Base-by-base conservation (phyloP, 257 asterid genomes). In the Ocimum tenuiflorum region DNA sequence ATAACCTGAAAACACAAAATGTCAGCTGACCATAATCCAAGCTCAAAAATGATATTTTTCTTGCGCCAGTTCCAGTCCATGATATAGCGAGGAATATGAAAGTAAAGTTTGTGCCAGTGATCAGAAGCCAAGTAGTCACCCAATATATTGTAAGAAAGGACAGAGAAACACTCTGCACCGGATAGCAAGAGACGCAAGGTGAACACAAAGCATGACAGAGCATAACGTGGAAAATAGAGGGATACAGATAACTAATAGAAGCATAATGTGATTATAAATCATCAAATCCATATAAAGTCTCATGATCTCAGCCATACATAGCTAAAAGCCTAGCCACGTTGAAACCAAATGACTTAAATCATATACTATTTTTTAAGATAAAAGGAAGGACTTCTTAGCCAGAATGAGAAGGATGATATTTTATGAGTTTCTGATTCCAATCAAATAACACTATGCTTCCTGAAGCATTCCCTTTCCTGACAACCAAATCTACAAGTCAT, bases 21-120 rank as follows among this genome's bases (percentile, higher is more conserved):
- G 79, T 92, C 97, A 74, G 99, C 87, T 65, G 99, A 89, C 99
- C 99, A 92, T 49, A 90, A 85, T 74, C 96, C 95, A 77, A 92
- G 92, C 91, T 92, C 99, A 83, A 91, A 89, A 56, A 68, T 13
- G 70, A 89, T 77, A 71, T 77, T 87, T 77, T 78, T 84, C 81
- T 78, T 92, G 61, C 99, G 96, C 94, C 96, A 82, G 54, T 80
- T 80, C 99, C 99, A 92, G 75, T 86, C 89, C 85, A 92, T 60
- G 69, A 92, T 81, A 75, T 84, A 70, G 42, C 49, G 79, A 52
- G 96, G 99, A 79, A 92, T 70, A 73, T 89, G 99, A 66, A 29
- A 81, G 80, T 92, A 92, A 74, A 92, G 97, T 51, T 83, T 59
- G 13, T 78, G 81, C 76, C 81, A 73, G 70, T 92, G 97, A 66